Evolutionary conservation across 2,329 filamentous ascomycete species (phyloP), one percentile per base, ranked within the genome.

Genomic region (Shiraia sp.): DNA sequence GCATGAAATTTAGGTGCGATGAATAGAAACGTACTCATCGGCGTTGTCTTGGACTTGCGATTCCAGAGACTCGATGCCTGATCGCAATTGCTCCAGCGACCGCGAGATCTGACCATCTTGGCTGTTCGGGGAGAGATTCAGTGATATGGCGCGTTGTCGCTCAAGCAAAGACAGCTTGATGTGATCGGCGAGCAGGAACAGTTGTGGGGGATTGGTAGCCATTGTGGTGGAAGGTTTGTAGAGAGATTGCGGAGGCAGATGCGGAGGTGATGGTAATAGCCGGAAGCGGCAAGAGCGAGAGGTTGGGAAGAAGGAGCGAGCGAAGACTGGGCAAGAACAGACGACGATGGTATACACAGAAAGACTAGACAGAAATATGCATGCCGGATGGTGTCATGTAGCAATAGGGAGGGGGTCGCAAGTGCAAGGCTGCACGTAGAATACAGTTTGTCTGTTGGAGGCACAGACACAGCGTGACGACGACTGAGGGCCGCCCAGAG

Each of bases 121-220:
- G 14, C 85, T 83, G 65, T 87, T 87, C 36, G 82, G 82, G 45
- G 90, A 82, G 41, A 96, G 80, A 55, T 90, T 85, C 31, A 96
- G 79, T 10, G 84, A 87, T 59, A 89, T 83, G 34, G 91, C 90
- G 44, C 92, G 85, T 73, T 95, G 86, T 44, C 92, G 85, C 75
- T 97, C 93, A 17, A 97, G 83, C 12, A 99, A 80, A 10, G 91
- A 96, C 48, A 97, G 82, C 73, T 97, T 96, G 78, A 97, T 88
- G 72, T 97, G 92, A 74, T 99, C 93, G 62, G 91, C 90, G 43
- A 97, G 83, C 39, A 97, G 86, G 68, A 91, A 90, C 55, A 97
- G 85, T 71, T 96, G 91, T 10, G 79, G 78, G 35, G 81, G 76
- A 55, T 78, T 81, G 58, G 68, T 69, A 39, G 65, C 59, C 61